Conservation (phyloP, 2,329 filamentous ascomycete genomes). For the Aspergillus calidoustus region DNA sequence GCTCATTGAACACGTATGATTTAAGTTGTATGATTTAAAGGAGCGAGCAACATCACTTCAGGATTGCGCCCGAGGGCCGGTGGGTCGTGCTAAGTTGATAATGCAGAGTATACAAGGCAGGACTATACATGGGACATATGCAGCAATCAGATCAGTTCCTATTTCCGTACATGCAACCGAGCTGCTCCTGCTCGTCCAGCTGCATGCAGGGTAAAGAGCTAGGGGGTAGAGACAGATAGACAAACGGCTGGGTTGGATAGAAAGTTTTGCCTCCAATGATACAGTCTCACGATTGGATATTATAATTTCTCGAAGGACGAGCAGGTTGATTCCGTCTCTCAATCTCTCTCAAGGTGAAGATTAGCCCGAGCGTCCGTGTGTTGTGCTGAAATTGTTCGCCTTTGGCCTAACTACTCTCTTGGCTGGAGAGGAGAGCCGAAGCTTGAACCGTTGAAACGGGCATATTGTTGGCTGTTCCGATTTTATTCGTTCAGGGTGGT, state of each 20-base stretch:
- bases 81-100: not conserved
- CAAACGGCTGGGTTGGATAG: not conserved
- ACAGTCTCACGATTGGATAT: not conserved
- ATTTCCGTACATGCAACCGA: conserved; percentile 2
- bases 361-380: not conserved
- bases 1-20: not conserved
- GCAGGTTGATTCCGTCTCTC: conserved; percentile 1
- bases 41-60: not conserved
- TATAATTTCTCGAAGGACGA: not conserved
- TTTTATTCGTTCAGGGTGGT: conserved; percentile 5
- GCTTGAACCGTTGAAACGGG: conserved; percentile 8
- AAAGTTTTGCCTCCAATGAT: not conserved
- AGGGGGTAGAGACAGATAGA: not conserved
- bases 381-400: conserved; percentile 1
- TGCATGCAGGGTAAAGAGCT: conserved; percentile 6
- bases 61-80: not conserved
- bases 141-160: not conserved
- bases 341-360: not conserved
- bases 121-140: conserved; percentile 9
- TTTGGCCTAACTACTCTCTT: not conserved
- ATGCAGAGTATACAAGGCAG: not conserved
- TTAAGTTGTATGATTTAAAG: not conserved
- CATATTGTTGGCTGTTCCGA: conserved; percentile 6
- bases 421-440: conserved; percentile 10
- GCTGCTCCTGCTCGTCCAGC: conserved; percentile 1